Base-by-base conservation (phyloP, 345 rosid genomes). In the Hypericum perforatum region DNA sequence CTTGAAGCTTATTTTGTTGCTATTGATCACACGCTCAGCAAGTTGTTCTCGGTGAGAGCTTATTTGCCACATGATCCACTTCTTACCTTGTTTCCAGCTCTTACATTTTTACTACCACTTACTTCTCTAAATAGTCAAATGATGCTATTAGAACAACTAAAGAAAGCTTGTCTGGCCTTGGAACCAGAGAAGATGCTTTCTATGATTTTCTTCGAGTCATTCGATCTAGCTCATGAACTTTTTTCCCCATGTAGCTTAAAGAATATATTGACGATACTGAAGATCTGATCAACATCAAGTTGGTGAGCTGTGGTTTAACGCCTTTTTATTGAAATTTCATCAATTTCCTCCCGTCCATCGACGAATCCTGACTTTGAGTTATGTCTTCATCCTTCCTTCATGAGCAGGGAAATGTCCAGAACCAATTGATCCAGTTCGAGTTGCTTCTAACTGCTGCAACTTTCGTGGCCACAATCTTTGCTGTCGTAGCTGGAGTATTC, bases 191-290 rank as follows among this genome's bases (percentile, higher is more conserved):
- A 22, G 32, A 1, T 22, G 32, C 32, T 22, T 22, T 22, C 32
- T 22, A 22, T 22, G 32, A 22, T 22, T 22, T 1, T 22, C 2
- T 22, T 22, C 32, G 32, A 22, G 32, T 22, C 32, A 22, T 22
- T 1, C 32, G 32, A 22, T 22, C 32, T 4, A 22, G 4, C 32
- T 22, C 32, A 22, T 22, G 32, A 4, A 22, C 32, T 56, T 48
- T 49, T 40, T 66, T 55, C 46, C 52, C 61, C 53, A 40, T 78
- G 83, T 79, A 87, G 96, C 86, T 87, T 29, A 91, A 91, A 67
- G 98, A 87, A 64, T 91, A 91, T 64, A 87, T 87, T 41, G 98
- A 91, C 69, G 98, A 91, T 66, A 91, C 96, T 7, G 96, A 91
- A 75, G 98, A 85, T 76, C 64, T 91, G 52, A 91, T 91, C 79